Conservation (phyloP, 2,329 filamentous ascomycete species). For the Aureobasidium mangrovei region DNA sequence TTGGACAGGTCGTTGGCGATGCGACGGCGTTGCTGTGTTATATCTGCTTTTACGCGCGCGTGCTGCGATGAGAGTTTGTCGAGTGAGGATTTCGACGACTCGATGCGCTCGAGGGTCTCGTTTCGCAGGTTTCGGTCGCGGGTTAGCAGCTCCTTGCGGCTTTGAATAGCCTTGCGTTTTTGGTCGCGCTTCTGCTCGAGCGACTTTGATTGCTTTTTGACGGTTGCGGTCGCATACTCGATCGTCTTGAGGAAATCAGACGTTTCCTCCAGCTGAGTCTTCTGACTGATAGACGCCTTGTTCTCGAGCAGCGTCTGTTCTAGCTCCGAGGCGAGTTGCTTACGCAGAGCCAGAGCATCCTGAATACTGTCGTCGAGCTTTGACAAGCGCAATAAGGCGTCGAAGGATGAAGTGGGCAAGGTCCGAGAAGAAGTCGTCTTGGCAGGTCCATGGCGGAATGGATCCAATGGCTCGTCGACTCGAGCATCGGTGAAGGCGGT, state of each 20-base stretch:
- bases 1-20: slow-evolving; percentile 73
- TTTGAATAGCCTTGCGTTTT: slow-evolving; percentile 55
- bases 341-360: slow-evolving; percentile 71
- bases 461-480: slow-evolving; percentile 29
- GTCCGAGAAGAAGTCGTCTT: slow-evolving; percentile 34
- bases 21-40: slow-evolving; percentile 77
- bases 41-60: slow-evolving; percentile 51
- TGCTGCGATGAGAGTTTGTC: slow-evolving; percentile 22
- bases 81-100: slow-evolving; percentile 44
- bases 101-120: slow-evolving; percentile 23
- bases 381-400: slow-evolving; percentile 75
- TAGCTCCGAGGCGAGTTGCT: slow-evolving; percentile 69
- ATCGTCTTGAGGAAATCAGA: slow-evolving; percentile 37
- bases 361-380: slow-evolving; percentile 87
- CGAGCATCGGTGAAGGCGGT: slow-evolving; percentile 62
- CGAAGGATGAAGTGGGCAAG: slow-evolving; percentile 71
- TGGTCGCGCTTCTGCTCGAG: slow-evolving; percentile 57
- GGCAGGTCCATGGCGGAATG: slow-evolving; percentile 26
- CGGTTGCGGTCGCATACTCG: slow-evolving; percentile 48
- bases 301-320: slow-evolving; percentile 41
- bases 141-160: slow-evolving; percentile 63
- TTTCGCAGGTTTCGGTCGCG: slow-evolving; percentile 46
- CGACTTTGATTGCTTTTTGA: slow-evolving; percentile 57
- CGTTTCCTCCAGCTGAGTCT: slow-evolving; percentile 32
- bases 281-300: slow-evolving; percentile 28